Evolutionary conservation across 805 yeast species (phyloP).

Genomic region (Metschnikowia dekortorum): DNA sequence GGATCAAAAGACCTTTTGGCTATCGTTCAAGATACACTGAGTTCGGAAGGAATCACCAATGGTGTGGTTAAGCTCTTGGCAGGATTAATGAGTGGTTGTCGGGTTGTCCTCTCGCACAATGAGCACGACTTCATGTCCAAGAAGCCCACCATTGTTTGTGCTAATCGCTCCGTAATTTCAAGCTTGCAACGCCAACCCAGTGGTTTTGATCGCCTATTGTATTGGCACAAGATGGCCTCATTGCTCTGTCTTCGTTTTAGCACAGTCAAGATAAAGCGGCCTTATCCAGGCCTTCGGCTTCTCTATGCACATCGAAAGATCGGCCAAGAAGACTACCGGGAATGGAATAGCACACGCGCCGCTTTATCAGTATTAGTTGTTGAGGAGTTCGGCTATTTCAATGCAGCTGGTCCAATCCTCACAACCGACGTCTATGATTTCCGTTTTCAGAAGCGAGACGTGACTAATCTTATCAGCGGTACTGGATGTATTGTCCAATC

Average conservation of each 20-base stretch:
- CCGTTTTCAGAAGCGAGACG: conserved; percentile 36
- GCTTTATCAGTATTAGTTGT: conserved; percentile 48
- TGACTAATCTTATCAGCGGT: conserved; percentile 24
- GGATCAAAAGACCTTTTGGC: conserved; percentile 22
- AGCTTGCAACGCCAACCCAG: conserved; percentile 16
- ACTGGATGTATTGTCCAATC: conserved; percentile 59
- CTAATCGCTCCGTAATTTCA: conserved; percentile 10
- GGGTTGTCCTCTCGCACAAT: conserved; percentile 18
- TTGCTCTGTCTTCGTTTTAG: conserved; percentile 50
- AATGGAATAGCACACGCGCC: conserved; percentile 42
- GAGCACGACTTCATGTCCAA: conserved; percentile 12
- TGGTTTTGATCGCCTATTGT: conserved; percentile 19
- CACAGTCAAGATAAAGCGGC: conserved; percentile 11
- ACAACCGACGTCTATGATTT: conserved; percentile 61
- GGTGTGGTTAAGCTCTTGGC: conserved; percentile 36
- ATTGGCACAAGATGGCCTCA: conserved; percentile 37
- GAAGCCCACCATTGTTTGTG: conserved; percentile 11
- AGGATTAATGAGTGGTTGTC: conserved; percentile 33
- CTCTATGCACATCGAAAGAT: conserved; percentile 36
- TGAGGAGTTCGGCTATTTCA: conserved; percentile 43
- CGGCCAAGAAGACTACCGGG: conserved; percentile 18
- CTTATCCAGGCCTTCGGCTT: conserved; percentile 32
- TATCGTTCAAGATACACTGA: conserved; percentile 17
- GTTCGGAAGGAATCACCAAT: conserved; percentile 24
- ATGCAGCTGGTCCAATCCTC: conserved; percentile 54